Percentiles rank a stretch among this genome's conserved stretches.
These are phyloP conservation scores for Boletales sp. DNA, from an alignment of 768 basidiomycete species.

Conservation along the genomic window DNA sequence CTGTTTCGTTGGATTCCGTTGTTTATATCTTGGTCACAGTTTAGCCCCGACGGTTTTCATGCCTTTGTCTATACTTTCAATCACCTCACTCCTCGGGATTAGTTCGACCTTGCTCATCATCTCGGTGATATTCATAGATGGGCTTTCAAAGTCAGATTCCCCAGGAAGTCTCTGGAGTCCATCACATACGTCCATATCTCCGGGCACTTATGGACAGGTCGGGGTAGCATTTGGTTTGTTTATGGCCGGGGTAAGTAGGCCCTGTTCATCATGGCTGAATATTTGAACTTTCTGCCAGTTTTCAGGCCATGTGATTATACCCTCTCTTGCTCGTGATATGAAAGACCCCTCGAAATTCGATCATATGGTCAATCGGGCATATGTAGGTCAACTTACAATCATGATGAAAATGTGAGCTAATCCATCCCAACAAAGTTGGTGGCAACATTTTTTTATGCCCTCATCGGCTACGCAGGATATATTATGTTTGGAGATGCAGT, in stretches of 20 bases:
- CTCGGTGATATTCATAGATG: constrained; percentile 77
- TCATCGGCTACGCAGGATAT: constrained; percentile 81
- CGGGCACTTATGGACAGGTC: constrained; percentile 53
- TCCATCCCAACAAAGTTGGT: constrained; percentile 39
- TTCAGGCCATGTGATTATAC: constrained; percentile 89
- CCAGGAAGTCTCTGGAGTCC: constrained; percentile 84
- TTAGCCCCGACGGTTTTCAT: constrained; percentile 83
- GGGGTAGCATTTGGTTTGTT: constrained; percentile 85
- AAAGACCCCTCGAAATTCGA: constrained; percentile 74
- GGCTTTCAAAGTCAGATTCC: constrained; percentile 61
- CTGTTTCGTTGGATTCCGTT: neutral
- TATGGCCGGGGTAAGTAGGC: constrained; percentile 75
- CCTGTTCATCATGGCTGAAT: neutral
- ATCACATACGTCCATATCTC: constrained; percentile 59
- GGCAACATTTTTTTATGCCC: constrained; percentile 58
- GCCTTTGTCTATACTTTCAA: constrained; percentile 81
- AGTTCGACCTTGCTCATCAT: constrained; percentile 74
- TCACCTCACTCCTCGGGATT: constrained; percentile 85
- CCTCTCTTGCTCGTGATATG: constrained; percentile 90
- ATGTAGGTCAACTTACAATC: constrained; percentile 47
- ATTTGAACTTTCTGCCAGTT: constrained; percentile 45
- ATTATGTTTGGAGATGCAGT: constrained; percentile 85
- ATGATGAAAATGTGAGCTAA: neutral
- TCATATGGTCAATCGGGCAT: constrained; percentile 81
- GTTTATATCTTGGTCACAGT: constrained; percentile 36